Conservation (phyloP, 352 stramenopile genomes). For the Phytopythium delawarense region DNA sequence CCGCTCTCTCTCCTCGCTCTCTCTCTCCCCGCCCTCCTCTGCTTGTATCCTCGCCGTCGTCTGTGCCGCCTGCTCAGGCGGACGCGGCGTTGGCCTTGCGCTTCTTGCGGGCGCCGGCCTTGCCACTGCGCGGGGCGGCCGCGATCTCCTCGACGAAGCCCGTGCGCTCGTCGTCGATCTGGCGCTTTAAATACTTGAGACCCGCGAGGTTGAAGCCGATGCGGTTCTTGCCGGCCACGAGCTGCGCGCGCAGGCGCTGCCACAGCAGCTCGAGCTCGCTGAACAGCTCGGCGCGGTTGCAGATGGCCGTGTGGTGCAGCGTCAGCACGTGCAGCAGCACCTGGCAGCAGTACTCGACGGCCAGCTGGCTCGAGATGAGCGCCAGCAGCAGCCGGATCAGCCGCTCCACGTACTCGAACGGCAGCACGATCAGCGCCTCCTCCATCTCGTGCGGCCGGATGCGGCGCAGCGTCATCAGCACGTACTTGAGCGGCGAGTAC, state of each 20-base stretch:
- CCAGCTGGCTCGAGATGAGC: slow-evolving; percentile 83
- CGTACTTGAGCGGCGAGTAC: slow-evolving; percentile 92
- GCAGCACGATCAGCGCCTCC: slow-evolving; percentile 95
- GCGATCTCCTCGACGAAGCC: slow-evolving; percentile 78
- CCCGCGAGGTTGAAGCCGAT: slow-evolving; percentile 87
- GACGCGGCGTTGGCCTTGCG: slow-evolving; percentile 33
- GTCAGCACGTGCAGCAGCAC: slow-evolving; percentile 73
- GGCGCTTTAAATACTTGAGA: slow-evolving; percentile 86
- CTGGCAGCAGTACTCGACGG: slow-evolving; percentile 92
- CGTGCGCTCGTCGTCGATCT: slow-evolving; percentile 72
- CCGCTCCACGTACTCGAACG: slow-evolving; percentile 95
- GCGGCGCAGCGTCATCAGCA: slow-evolving; percentile 91
- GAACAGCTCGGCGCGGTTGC: slow-evolving; percentile 56
- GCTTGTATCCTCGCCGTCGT: neutral
- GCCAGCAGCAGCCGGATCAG: slow-evolving; percentile 92
- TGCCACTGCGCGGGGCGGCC: slow-evolving; percentile 13
- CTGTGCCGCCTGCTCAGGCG: neutral
- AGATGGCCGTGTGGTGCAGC: slow-evolving; percentile 78
- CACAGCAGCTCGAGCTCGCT: slow-evolving; percentile 79
- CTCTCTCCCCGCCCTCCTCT: neutral
- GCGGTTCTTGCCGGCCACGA: slow-evolving; percentile 77
- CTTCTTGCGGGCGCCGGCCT: slow-evolving; percentile 38
- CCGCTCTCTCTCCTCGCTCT: neutral
- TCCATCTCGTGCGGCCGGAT: slow-evolving; percentile 96
- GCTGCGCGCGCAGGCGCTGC: slow-evolving; percentile 64